Evolutionary conservation across 2,329 filamentous ascomycete species (phyloP), one percentile per base, ranked within the genome.

Genomic region (Fusarium brachygibbosum): DNA sequence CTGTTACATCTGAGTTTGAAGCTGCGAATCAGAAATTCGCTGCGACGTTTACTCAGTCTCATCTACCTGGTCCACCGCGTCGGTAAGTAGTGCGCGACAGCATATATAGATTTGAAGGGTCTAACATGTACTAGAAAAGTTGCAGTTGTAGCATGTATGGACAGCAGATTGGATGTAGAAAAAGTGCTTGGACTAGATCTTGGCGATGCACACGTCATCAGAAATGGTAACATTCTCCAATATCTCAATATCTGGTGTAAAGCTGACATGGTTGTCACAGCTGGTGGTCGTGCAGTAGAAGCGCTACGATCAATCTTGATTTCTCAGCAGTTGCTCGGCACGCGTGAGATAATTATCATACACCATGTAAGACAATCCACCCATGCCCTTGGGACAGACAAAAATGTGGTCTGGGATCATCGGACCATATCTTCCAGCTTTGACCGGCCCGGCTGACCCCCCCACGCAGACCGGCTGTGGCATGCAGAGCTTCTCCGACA

Each of bases 201-300:
- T 0, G 92, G 93, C 40, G 91, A 94, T 68, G 93, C 92, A 1
- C 92, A 96, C 78, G 87, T 94, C 32, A 90, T 94, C 63, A 88
- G 92, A 61, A 94, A 94, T 69, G 91, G 69, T 71, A 38, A 19
- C 34, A 34, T 11, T 31, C 25, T 14, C 23, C 29, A 23, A 35
- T 45, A 23, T 7, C 2, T 1, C 23, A 17, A 19, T 41, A 17
- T 16, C 8, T 13, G 4, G 5, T 5, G 2, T 6, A 23, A 14
- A 48, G 17, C 55, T 65, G 32, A 52, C 38, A 46, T 10, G 10
- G 13, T 3, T 38, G 10, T 35, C 14, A 9, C n/a, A 71, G 72
- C 90, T 12, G 90, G 90, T 4, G 91, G 83, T 2, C 88, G 86
- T 17, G 90, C 87, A 2, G 80, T 83, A 37, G 92, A 95, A 58